Base-by-base conservation (phyloP, 331 rosid genomes). In the Cydonia oblonga region DNA sequence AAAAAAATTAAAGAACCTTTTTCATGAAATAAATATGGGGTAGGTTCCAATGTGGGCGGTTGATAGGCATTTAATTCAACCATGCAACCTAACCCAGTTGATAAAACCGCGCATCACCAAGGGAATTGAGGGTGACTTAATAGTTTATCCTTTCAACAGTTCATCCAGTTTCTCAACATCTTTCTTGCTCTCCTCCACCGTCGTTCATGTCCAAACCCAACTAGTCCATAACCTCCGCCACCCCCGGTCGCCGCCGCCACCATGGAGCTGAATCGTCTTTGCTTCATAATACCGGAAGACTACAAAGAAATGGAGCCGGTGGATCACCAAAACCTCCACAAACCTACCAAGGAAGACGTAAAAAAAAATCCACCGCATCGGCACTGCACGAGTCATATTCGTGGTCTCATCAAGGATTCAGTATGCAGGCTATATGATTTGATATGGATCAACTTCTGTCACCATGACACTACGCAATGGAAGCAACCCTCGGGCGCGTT, bases 201-300 rank as follows among this genome's bases (percentile, higher is more conserved):
- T 28, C 54, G 29, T 71, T 78, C 81, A 84, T 85, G 86, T 77
- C 66, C 73, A n/a, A 25, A 83, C 72, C 65, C 75, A 16, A 25
- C 66, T 71, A 52, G 40, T 12, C 42, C 40, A 29, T 30, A 29
- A 18, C 18, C 40, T 52, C 57, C 61, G 58, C 32, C 67, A 62
- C 63, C 64, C 53, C 29, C 67, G 3, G 28, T 3, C 64, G 23
- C 19, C 67, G 13, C 42, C 64, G 11, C 42, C 58, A 38, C 69
- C 72, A 91, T 91, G 96, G 75, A 88, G 40, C 79, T 90, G 59
- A 83, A 76, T 71, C 84, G 71, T 33, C 85, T 86, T 42, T 88
- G 96, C 79, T 67, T 87, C 49, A 64, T 90, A 68, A 68, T 86
- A 18, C 96, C 98, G 10, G 81, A 88, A 28, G 87, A 86, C 9